These are phyloP conservation scores for Brassica balearica DNA, from an alignment of 441 rosid genomes.

Conservation along the genomic window DNA sequence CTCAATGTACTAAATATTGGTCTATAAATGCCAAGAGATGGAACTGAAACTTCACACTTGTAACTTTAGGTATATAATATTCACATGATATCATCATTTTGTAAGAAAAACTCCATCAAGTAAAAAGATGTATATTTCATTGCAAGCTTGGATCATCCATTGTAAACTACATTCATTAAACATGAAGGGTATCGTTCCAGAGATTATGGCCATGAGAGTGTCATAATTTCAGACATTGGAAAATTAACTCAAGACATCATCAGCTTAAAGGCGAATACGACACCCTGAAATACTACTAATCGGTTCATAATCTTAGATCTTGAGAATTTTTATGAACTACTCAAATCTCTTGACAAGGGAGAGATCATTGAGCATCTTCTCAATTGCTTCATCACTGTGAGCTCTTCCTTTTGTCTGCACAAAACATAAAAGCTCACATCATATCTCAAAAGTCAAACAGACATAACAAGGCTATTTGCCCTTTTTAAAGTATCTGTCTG, in stretches of 20 bases:
- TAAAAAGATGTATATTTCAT: slow-evolving; percentile 9
- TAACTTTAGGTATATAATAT: background rate
- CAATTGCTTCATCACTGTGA: slow-evolving; percentile 84
- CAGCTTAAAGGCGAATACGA: background rate
- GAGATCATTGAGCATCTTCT: slow-evolving; percentile 86
- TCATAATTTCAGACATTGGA: slow-evolving; percentile 8
- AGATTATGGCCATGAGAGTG: background rate
- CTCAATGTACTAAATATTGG: too few relatives aligned
- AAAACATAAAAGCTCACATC: slow-evolving; percentile 24
- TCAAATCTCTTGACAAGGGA: slow-evolving; percentile 91
- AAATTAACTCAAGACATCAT: background rate
- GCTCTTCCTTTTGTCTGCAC: slow-evolving; percentile 85
- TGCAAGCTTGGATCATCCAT: slow-evolving; percentile 16
- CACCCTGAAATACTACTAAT: background rate
- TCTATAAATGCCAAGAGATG: slow-evolving; percentile 78
- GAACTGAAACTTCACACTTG: slow-evolving; percentile 52
- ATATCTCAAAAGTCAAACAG: slow-evolving; percentile 15
- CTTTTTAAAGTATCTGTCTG: background rate
- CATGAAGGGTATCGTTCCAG: slow-evolving; percentile 10
- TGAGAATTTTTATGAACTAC: slow-evolving; percentile 37
- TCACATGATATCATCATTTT: too few relatives aligned
- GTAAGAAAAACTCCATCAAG: background rate
- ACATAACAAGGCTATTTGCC: slow-evolving; percentile 12
- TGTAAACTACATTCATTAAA: slow-evolving; percentile 21
- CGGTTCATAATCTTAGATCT: background rate